Evolutionary conservation across 1,139 yeast genomes (phyloP).

Genomic region (Candida sp.): DNA sequence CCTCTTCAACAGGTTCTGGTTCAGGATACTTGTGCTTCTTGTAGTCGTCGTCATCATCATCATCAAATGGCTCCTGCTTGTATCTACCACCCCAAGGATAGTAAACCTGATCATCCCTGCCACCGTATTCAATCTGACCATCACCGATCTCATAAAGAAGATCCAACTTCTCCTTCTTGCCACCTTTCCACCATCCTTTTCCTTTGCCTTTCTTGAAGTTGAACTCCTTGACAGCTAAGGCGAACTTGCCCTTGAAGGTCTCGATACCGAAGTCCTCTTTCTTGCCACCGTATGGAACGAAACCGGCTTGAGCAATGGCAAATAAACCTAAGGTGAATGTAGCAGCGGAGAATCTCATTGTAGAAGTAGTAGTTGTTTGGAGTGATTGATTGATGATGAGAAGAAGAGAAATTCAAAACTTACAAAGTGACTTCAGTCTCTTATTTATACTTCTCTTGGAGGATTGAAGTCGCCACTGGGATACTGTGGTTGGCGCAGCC

Average conservation of each 20-base stretch:
- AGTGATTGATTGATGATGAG: not conserved
- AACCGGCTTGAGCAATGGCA: constrained; percentile 9
- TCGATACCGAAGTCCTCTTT: constrained; percentile 4
- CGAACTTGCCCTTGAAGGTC: constrained; percentile 10
- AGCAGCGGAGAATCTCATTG: constrained; percentile 7
- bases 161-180: not conserved
- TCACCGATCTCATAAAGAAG: constrained; percentile 1
- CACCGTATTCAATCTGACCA: constrained; percentile 3
- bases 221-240: constrained; percentile 10
- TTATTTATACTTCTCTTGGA: too few relatives aligned
- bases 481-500: not conserved
- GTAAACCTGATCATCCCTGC: constrained; percentile 1
- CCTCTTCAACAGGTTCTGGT: not conserved
- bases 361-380: not conserved
- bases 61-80: not conserved
- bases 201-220: not conserved
- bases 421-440: not conserved
- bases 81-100: not conserved
- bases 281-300: not conserved
- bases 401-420: not conserved
- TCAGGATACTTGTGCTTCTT: not conserved
- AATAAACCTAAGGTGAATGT: constrained; percentile 5
- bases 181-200: constrained; percentile 2
- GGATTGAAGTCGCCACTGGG: not conserved
- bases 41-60: not conserved